These are phyloP conservation scores for Lipomyces yamadae DNA, from an alignment of 805 yeast genomes.

Conservation along the genomic window DNA sequence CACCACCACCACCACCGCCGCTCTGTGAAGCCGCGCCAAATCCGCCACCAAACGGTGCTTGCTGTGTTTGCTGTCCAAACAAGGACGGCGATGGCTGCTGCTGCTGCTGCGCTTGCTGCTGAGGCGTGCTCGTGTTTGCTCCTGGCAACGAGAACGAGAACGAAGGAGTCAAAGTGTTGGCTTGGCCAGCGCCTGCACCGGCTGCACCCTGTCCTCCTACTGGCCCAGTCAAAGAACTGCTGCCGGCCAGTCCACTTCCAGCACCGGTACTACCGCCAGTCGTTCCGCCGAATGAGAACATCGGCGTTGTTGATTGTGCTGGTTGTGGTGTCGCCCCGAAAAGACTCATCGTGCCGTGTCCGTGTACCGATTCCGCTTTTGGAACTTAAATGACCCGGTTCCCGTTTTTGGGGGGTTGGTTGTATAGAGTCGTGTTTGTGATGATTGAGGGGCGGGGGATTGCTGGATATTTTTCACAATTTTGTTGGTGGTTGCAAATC, in stretches of 20 bases:
- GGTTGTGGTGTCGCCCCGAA: neutral
- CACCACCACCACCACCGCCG: no score
- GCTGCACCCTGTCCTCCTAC: neutral
- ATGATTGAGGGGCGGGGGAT: no score
- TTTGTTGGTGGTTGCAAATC: no score
- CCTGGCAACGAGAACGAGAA: constrained; percentile 1
- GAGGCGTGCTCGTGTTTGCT: constrained; percentile 6
- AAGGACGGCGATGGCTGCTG: neutral
- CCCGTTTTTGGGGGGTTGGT: no score
- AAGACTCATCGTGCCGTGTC: neutral
- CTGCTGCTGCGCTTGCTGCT: constrained; percentile 9
- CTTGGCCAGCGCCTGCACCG: neutral
- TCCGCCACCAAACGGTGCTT: constrained; percentile 1
- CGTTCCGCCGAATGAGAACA: neutral
- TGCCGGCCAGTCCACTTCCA: neutral
- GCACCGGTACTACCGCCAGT: neutral
- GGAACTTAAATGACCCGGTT: no score
- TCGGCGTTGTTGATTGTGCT: neutral
- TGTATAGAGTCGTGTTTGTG: no score
- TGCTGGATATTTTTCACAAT: no score
- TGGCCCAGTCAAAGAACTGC: neutral
- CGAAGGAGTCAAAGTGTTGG: neutral
- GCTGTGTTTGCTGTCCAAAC: constrained; percentile 4
- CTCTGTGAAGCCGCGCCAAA: neutral
- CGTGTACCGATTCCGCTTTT: no score